Conservation (phyloP, 495 filamentous ascomycete genomes). For the Xylona heveae region DNA sequence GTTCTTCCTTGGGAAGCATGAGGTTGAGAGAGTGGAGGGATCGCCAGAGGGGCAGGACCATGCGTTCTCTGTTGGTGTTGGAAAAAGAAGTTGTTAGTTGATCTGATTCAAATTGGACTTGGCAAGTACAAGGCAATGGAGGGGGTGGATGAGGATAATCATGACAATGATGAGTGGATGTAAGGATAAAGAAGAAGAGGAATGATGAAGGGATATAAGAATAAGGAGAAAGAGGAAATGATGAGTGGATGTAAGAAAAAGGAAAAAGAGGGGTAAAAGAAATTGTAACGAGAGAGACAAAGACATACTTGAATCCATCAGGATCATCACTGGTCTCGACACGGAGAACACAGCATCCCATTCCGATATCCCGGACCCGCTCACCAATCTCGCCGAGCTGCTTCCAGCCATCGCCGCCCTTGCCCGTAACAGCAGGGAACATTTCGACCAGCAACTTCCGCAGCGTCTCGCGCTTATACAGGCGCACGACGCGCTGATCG, state of each 20-base stretch:
- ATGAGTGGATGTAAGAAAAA: too few species aligned
- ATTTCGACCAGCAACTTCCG: conserved; percentile 70
- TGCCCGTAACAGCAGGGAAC: conserved; percentile 61
- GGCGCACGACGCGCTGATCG: conserved; percentile 45
- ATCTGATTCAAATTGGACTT: too few species aligned
- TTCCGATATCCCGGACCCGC: conserved; percentile 51
- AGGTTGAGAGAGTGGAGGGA: conserved; percentile 72
- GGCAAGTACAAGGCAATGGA: too few species aligned
- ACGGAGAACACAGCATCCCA: conserved; percentile 81
- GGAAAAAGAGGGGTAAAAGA: neutral
- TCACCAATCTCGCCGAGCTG: conserved; percentile 72
- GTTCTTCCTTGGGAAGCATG: conserved; percentile 94
- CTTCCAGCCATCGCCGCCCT: conserved; percentile 42
- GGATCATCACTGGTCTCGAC: conserved; percentile 49
- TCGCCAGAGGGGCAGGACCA: conserved; percentile 83
- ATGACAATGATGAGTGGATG: too few species aligned
- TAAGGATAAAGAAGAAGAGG: too few species aligned
- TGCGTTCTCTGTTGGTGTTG: conserved; percentile 47
- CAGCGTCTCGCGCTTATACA: conserved; percentile 57
- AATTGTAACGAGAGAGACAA: neutral
- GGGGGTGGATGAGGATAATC: too few species aligned
- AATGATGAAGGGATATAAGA: too few species aligned
- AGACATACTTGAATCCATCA: conserved; percentile 41
- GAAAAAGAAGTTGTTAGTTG: too few species aligned
- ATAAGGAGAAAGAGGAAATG: too few species aligned